phyloP scores from a whole-genome alignment of 2,329 filamentous ascomycete species.

The Paecilomyces sp. region DNA sequence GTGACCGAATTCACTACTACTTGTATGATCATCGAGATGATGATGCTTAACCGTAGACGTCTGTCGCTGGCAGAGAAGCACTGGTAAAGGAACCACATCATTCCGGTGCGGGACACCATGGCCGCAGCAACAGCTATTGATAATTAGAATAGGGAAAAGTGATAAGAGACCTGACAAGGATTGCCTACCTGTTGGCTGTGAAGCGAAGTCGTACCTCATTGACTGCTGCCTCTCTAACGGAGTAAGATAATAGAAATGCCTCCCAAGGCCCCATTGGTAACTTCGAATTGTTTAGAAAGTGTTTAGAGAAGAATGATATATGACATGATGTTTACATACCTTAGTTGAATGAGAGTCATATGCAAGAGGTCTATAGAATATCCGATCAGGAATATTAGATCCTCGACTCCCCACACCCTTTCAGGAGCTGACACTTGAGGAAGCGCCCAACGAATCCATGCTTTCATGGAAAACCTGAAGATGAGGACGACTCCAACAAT shows the following conservation, averaged over 20 bases:
- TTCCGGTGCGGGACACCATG: conserved; percentile 28
- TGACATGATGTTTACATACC: conserved; percentile 10
- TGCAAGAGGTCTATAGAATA: conserved; percentile 25
- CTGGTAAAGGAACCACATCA: conserved; percentile 30
- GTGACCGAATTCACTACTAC: conserved; percentile 25
- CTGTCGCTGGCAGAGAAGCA: conserved; percentile 25
- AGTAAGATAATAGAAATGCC: conserved; percentile 24
- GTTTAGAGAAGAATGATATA: not conserved
- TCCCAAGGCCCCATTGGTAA: conserved; percentile 22
- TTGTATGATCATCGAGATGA: conserved; percentile 24
- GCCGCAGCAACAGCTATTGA: conserved; percentile 22
- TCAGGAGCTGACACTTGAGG: conserved; percentile 23
- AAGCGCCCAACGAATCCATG: conserved; percentile 24
- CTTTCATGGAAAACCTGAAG: conserved; percentile 15
- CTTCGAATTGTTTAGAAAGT: conserved; percentile 8
- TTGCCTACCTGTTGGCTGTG: conserved; percentile 14
- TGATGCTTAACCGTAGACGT: conserved; percentile 21
- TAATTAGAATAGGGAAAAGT: conserved; percentile 8
- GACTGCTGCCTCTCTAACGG: conserved; percentile 15
- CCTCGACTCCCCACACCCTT: conserved; percentile 27
- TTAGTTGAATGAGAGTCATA: conserved; percentile 24
- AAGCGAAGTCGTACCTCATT: conserved; percentile 21
- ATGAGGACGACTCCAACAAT: conserved; percentile 10
- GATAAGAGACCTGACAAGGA: not conserved
- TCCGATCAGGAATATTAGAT: conserved; percentile 21